Evolutionary conservation across 139 green algal species (phyloP).

Genomic region (Ettlia oleoabundans): DNA sequence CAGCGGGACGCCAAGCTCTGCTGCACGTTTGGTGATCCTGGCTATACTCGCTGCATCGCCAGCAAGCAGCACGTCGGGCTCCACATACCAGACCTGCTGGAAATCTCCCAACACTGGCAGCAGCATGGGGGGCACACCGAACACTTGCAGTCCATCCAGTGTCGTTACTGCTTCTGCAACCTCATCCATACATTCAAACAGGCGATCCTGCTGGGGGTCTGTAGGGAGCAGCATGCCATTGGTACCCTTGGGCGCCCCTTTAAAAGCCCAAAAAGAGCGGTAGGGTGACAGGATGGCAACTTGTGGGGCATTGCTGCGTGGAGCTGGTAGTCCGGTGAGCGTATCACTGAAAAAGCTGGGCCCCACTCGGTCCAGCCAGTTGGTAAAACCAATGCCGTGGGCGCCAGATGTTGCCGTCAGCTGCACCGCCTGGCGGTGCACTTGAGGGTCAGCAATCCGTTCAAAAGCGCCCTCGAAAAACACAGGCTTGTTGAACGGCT

Average conservation of each 20-base stretch:
- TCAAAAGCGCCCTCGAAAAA: constrained; percentile 2
- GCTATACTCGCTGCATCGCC: too few relatives aligned
- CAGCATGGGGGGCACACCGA: background rate
- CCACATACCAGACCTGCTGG: background rate
- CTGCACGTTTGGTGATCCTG: background rate
- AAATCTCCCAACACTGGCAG: background rate
- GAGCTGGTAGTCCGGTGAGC: background rate
- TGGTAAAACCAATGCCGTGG: background rate
- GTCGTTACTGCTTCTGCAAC: background rate
- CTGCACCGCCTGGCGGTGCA: background rate
- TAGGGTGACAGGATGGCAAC: background rate
- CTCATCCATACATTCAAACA: background rate
- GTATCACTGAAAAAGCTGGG: background rate
- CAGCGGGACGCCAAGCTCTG: background rate
- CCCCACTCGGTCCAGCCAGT: background rate
- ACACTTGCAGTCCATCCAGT: background rate
- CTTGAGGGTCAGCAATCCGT: background rate
- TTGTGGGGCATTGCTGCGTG: background rate
- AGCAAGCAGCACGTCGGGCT: background rate
- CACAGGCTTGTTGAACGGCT: background rate
- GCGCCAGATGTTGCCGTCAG: background rate
- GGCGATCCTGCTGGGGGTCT: background rate
- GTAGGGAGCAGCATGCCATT: background rate
- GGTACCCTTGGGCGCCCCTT: background rate
- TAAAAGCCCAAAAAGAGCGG: background rate